Evolutionary conservation across 2,329 filamentous ascomycete genomes (phyloP).

Genomic region (Zymoseptoria tritici): DNA sequence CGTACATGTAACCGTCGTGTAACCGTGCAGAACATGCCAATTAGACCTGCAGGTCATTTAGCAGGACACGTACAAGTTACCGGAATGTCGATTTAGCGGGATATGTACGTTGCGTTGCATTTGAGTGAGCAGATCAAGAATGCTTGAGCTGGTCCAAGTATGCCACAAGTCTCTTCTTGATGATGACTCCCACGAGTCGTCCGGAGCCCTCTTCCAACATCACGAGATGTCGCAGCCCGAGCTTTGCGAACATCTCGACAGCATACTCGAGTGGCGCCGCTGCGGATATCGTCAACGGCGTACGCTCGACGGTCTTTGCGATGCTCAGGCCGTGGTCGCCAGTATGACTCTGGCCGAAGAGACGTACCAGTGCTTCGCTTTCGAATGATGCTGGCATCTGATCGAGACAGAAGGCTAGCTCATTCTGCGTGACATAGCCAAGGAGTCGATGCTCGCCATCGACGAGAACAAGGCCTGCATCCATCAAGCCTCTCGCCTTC

Average conservation of each 20-base stretch:
- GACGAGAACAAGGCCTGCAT: slow-evolving; percentile 51
- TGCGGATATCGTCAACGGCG: slow-evolving; percentile 44
- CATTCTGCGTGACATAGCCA: slow-evolving; percentile 49
- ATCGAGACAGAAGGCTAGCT: slow-evolving; percentile 45
- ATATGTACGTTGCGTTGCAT: too few species aligned
- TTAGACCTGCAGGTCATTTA: too few species aligned
- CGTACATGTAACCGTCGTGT: too few species aligned
- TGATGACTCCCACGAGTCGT: slow-evolving; percentile 33
- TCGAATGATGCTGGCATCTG: slow-evolving; percentile 31
- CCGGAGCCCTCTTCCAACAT: slow-evolving; percentile 46
- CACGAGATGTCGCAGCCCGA: slow-evolving; percentile 49
- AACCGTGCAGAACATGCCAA: too few species aligned
- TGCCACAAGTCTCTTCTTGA: slow-evolving; percentile 51
- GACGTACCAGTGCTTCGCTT: slow-evolving; percentile 29
- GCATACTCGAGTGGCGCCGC: slow-evolving; percentile 52
- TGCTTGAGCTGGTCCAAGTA: slow-evolving; percentile 38
- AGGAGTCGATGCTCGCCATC: slow-evolving; percentile 42
- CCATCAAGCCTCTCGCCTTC: slow-evolving; percentile 46
- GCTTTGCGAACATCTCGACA: slow-evolving; percentile 53
- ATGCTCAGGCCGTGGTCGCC: slow-evolving; percentile 38
- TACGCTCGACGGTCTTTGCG: slow-evolving; percentile 46
- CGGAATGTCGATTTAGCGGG: too few species aligned
- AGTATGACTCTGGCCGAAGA: slow-evolving; percentile 30
- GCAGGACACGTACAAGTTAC: too few species aligned
- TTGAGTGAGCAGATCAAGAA: background rate